Conservation (phyloP, 805 yeast genomes). For the Schizosaccharomyces pombe region DNA sequence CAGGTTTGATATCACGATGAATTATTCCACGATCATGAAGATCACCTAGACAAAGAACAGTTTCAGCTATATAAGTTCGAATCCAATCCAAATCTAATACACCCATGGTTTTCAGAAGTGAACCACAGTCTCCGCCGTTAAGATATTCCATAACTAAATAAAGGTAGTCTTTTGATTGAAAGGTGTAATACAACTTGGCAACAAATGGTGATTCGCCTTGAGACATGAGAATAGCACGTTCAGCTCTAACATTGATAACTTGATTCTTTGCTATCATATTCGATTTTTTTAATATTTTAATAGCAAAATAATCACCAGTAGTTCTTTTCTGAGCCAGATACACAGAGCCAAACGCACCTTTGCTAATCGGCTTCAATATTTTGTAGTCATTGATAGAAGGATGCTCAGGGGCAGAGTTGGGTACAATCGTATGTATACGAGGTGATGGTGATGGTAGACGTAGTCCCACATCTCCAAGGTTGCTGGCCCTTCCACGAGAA, state of each 20-base stretch:
- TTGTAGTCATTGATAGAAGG: constrained; percentile 79
- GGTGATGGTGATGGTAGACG: constrained; percentile 16
- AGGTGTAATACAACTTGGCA: constrained; percentile 67
- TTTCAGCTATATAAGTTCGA: constrained; percentile 65
- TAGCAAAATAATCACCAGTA: constrained; percentile 89
- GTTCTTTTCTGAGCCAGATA: constrained; percentile 58
- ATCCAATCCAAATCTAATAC: constrained; percentile 58
- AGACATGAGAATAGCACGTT: constrained; percentile 78
- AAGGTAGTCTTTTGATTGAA: constrained; percentile 67
- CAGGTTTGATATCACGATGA: constrained; percentile 84
- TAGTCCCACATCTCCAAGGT: not conserved
- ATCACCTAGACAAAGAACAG: constrained; percentile 72
- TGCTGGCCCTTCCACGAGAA: not conserved
- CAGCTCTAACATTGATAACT: constrained; percentile 79
- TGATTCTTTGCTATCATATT: constrained; percentile 97
- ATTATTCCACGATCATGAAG: constrained; percentile 72
- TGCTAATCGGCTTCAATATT: constrained; percentile 73
- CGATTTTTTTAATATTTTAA: constrained; percentile 69
- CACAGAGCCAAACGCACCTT: constrained; percentile 95
- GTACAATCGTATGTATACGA: constrained; percentile 18
- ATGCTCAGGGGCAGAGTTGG: constrained; percentile 26
- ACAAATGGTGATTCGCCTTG: constrained; percentile 85
- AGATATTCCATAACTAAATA: constrained; percentile 90
- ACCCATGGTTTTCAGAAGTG: constrained; percentile 60
- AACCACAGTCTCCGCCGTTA: constrained; percentile 88